Evolutionary conservation across 225 moss, liverwort and hornwort genomes (phyloP), one percentile per base, ranked within the genome.

Genomic region (Anthoceros angustus): DNA sequence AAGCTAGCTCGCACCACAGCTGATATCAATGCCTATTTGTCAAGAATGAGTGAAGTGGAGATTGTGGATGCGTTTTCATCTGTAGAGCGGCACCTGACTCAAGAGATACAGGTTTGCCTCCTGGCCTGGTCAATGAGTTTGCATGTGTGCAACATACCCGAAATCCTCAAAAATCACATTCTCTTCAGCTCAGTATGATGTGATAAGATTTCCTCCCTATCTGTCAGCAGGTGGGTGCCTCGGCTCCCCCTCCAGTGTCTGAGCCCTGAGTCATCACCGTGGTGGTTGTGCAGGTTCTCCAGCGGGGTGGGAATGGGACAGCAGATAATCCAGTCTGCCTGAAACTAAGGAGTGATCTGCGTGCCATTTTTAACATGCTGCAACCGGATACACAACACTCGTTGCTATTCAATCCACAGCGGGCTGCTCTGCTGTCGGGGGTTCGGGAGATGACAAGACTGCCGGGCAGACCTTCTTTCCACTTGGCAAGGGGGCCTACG

Each of bases 61-160:
- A 77, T 95, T 42, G 84, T 95, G 66, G 95, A 95, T 67, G 84
- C 95, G 21, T 95, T 95, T 69, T 85, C 85, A 72, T 88, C 95
- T 79, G 85, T 95, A 39, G 95, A 95, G 72, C 84, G 84, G 60
- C 95, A 95, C 76, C 84, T 95, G 67, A 73, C 84, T 64, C 76
- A 79, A 64, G 95, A 95, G 72, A 70, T 88, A 69, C 91, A 95
- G 91, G 95, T 95, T 24, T 9, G 66, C 40, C 11, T n/a, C 10
- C 14, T 4, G 9, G 40, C 23, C 23, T 41, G 39, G 65, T 39
- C 12, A 70, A 25, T 4, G 32, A 32, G 32, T 32, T 48, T 2
- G 46, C 46, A 12, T 12, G 46, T 48, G 18, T 48, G 46, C 14
- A 10, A 5, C 41, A 39, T 7, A 38, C 21, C 26, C n/a, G 14